Percentiles rank a stretch among this genome's conserved stretches.
Conservation (phyloP, 257 asterid genomes). For the Solanum neorickii region DNA sequence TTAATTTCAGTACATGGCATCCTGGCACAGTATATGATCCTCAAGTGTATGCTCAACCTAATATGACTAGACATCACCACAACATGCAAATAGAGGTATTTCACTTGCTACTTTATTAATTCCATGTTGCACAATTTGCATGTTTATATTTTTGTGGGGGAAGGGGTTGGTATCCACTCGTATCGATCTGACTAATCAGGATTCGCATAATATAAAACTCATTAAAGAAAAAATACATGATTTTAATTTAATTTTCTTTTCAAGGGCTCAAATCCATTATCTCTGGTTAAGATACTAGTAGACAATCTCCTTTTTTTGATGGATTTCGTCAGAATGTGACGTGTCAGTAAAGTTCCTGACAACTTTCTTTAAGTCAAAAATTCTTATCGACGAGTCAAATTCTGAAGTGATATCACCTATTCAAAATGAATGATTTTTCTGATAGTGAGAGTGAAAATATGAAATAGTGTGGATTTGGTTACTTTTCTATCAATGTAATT, state of each 20-base stretch:
- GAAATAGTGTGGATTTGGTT: neutral
- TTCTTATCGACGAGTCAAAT: neutral
- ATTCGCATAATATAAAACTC: neutral
- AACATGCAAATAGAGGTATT: slow-evolving; percentile 45
- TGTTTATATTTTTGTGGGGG: too few species aligned
- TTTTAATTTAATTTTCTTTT: neutral
- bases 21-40: slow-evolving; percentile 38
- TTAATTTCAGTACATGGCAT: slow-evolving; percentile 43
- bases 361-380: neutral
- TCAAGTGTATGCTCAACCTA: slow-evolving; percentile 47
- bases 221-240: neutral
- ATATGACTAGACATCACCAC: slow-evolving; percentile 43
- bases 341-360: neutral
- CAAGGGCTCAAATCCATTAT: neutral
- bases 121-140: neutral
- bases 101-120: neutral
- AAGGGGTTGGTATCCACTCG: neutral
- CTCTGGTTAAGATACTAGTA: neutral
- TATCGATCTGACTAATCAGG: neutral
- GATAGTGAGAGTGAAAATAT: neutral
- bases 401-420: neutral
- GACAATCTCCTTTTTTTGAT: neutral
- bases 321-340: neutral
- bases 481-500: neutral
- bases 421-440: neutral